Conservation (phyloP, 495 filamentous ascomycete species). For the Aspergillus asperescens region DNA sequence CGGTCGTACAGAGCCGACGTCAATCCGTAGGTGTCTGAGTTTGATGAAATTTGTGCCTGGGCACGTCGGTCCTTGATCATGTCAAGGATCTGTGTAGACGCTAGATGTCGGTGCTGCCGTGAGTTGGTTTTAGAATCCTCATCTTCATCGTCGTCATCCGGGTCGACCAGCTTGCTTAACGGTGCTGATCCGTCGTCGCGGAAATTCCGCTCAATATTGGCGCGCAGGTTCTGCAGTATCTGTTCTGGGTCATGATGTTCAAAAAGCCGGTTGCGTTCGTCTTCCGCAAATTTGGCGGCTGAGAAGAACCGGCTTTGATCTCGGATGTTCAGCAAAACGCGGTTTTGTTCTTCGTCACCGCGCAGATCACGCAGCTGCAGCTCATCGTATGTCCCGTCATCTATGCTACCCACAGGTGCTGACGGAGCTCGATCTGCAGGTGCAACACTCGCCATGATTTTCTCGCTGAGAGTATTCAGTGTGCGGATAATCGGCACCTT, state of each 20-base stretch:
- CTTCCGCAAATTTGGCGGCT: slow-evolving; percentile 48
- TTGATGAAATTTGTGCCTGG: slow-evolving; percentile 28
- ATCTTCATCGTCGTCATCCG: slow-evolving; percentile 52
- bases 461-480: slow-evolving; percentile 81
- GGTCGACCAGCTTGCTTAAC: slow-evolving; percentile 46
- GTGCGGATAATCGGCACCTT: slow-evolving; percentile 77
- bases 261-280: slow-evolving; percentile 53
- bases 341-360: slow-evolving; percentile 62
- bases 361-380: slow-evolving; percentile 79
- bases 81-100: slow-evolving; percentile 41
- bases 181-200: slow-evolving; percentile 54
- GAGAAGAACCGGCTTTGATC: slow-evolving; percentile 79
- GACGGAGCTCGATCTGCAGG: slow-evolving; percentile 66
- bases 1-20: slow-evolving; percentile 62
- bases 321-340: slow-evolving; percentile 79
- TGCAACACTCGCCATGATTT: slow-evolving; percentile 80
- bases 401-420: slow-evolving; percentile 54
- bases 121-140: slow-evolving; percentile 46
- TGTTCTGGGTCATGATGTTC: slow-evolving; percentile 61
- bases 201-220: slow-evolving; percentile 49
- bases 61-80: slow-evolving; percentile 40
- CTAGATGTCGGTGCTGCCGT: slow-evolving; percentile 30
- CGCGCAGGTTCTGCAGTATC: slow-evolving; percentile 58
- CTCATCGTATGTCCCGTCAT: slow-evolving; percentile 68
- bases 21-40: slow-evolving; percentile 55